Conservation (phyloP, 305 asterid species). For the Fraxinus baroniana region DNA sequence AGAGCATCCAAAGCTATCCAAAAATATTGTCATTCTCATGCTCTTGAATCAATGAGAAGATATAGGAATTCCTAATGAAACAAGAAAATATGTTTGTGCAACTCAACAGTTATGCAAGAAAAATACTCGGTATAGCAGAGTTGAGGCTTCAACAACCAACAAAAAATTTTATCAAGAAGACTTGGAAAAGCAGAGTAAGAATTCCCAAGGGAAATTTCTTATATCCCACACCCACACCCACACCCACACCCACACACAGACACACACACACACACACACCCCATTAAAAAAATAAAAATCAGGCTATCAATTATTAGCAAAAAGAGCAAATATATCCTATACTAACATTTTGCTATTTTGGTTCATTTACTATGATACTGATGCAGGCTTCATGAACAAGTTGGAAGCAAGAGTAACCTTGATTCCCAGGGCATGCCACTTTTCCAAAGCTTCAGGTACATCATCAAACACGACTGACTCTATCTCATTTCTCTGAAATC, state of each 20-base stretch:
- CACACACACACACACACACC: neutral
- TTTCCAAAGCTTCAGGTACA: constrained; percentile 46
- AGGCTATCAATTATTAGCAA: neutral
- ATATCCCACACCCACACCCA: neutral
- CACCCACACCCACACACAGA: no score
- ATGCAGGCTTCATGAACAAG: neutral
- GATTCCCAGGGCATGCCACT: constrained; percentile 48
- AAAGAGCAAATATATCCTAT: neutral
- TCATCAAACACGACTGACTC: constrained; percentile 45
- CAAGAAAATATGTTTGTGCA: neutral
- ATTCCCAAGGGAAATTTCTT: neutral
- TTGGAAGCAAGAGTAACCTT: constrained; percentile 44
- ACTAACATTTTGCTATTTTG: neutral
- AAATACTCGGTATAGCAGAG: neutral
- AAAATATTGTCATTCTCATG: neutral
- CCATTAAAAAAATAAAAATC: neutral
- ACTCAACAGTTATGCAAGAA: neutral
- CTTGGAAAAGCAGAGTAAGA: neutral
- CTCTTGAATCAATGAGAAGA: neutral
- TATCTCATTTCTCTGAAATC: constrained; percentile 59
- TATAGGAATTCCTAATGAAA: neutral
- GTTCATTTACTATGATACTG: neutral
- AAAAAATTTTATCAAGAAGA: neutral
- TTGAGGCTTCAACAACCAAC: neutral
- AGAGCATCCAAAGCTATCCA: neutral